Percentiles rank a stretch among this genome's conserved stretches.
Evolutionary conservation across 225 moss, liverwort and hornwort genomes (phyloP).

Genomic region (Ulota crispa): DNA sequence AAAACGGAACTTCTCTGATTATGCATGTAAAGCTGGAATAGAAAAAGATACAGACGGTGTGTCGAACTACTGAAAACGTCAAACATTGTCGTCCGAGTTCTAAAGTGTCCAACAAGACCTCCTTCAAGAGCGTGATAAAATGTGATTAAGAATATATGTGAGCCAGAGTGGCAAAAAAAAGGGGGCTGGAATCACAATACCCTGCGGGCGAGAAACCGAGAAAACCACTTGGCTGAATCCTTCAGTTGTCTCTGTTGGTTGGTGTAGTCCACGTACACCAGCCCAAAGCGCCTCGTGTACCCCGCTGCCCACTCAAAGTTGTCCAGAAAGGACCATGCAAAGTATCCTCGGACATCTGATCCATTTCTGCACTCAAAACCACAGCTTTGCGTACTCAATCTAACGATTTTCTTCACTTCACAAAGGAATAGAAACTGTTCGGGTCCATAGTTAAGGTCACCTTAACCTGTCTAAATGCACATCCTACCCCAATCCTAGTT

Average conservation of each 20-base stretch:
- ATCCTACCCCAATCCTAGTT: no score
- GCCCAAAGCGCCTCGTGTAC: constrained; percentile 63
- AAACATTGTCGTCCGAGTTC: constrained; percentile 18
- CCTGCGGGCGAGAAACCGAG: constrained; percentile 31
- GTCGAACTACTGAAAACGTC: constrained; percentile 11
- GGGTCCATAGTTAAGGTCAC: no score
- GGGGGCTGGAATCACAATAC: neutral
- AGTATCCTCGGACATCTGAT: constrained; percentile 77
- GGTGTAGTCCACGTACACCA: constrained; percentile 68
- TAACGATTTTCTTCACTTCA: no score
- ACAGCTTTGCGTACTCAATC: constrained; percentile 11
- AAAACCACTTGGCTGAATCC: constrained; percentile 76
- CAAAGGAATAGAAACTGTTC: no score
- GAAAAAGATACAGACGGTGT: neutral
- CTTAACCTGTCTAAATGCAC: no score
- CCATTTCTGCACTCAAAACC: constrained; percentile 62
- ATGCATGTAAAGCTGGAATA: neutral
- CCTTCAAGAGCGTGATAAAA: neutral
- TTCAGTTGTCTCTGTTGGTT: constrained; percentile 60
- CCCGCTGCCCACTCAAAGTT: constrained; percentile 86
- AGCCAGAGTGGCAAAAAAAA: neutral
- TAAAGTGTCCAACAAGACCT: neutral
- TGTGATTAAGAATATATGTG: neutral
- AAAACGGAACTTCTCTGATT: neutral
- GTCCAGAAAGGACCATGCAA: constrained; percentile 85